Evolutionary conservation across 202 grass and related monocot species (phyloP), one percentile per base, ranked within the genome.

Genomic region (Eragrostis tef): DNA sequence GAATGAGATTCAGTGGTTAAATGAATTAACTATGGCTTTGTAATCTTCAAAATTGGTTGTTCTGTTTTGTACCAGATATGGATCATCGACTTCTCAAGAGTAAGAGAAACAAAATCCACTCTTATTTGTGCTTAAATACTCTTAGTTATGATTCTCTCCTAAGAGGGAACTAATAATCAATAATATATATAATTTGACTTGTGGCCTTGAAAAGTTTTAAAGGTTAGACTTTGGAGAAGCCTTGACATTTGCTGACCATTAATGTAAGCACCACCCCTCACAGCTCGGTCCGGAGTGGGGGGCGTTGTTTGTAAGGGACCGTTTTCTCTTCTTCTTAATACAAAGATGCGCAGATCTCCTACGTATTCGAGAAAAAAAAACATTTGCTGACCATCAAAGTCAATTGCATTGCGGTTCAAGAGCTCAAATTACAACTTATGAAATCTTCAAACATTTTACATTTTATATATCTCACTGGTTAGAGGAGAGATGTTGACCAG

Each of bases 401-500:
- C 74, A 79, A 53, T 43, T 15, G 7, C 2, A 20, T 8, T 42
- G 22, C 22, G 62, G 75, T 11, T 72, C 75, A 31, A 56, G 16
- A 70, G 44, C 50, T 70, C 62, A 78, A 9, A 27, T 51, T 31
- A 43, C 11, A 8, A 75, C 7, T 14, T 67, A 68, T 52, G 61
- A 88, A 75, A 79, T 69, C 11, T 84, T 62, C 27, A 61, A 84
- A 53, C 6, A n/a, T 20, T 69, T 72, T 74, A n/a, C 6, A 73
- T 74, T 11, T 41, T 43, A 10, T 54, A 62, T 20, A 25, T 56
- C 11, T 54, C 21, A 49, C 15, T 69, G 27, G 16, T n/a, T 27
- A n/a, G 17, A 19, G 19, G 58, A 34, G 25, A 41, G 15, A 6
- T 29, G 61, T 62, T 68, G 81, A 84, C 68, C 53, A 34, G 21